phyloP scores from a whole-genome alignment of 108 stramenopile species.

The Cylindrotheca fusiformis region DNA sequence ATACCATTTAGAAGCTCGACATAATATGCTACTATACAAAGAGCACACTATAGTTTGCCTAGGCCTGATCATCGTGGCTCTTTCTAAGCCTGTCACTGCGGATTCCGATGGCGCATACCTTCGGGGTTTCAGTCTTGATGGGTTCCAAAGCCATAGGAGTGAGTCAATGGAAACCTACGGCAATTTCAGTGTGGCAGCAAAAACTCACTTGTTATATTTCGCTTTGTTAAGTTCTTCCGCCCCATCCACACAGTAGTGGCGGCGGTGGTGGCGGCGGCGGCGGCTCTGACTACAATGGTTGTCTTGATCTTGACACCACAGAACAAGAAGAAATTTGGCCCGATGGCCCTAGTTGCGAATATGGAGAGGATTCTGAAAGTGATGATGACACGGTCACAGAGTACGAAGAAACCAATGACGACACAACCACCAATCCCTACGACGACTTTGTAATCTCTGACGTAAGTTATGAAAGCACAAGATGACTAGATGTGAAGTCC shows the following conservation, averaged over 20 bases:
- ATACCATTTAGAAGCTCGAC: no score
- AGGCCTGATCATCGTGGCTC: no score
- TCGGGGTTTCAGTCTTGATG: not conserved
- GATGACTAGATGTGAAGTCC: not conserved
- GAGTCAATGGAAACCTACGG: not conserved
- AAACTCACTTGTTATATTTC: not conserved
- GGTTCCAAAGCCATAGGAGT: not conserved
- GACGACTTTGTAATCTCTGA: slow-evolving; percentile 40
- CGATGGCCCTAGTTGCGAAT: not conserved
- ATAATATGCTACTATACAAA: no score
- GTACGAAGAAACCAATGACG: slow-evolving; percentile 25
- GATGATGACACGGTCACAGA: slow-evolving; percentile 15
- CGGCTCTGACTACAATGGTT: slow-evolving; percentile 1
- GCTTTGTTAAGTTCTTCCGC: not conserved
- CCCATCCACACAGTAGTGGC: not conserved
- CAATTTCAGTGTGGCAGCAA: not conserved
- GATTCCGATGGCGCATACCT: not conserved
- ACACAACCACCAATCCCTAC: slow-evolving; percentile 18
- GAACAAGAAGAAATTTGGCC: not conserved
- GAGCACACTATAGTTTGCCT: no score
- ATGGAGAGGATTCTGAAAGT: slow-evolving; percentile 4
- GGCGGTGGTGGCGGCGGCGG: not conserved
- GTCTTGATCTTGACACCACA: not conserved
- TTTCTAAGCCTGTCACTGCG: not conserved
- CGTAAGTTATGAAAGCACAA: slow-evolving; percentile 6